phyloP scores from a whole-genome alignment of 495 filamentous ascomycete species.

The Aspergillus saccharolyticus region DNA sequence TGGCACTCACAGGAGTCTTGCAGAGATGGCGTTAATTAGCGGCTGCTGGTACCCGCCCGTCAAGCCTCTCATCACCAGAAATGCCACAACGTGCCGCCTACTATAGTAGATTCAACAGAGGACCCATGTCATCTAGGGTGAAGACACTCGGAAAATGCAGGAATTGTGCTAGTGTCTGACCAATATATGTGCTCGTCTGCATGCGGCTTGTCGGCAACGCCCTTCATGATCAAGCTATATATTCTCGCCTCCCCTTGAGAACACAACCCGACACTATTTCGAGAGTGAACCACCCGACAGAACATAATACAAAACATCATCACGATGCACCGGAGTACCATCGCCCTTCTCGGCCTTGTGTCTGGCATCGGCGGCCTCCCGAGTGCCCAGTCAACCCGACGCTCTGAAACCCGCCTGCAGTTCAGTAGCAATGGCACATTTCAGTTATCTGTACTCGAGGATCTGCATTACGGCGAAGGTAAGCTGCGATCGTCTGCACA shows the following conservation, averaged over 20 bases:
- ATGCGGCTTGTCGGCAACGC: not conserved
- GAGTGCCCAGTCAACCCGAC: too few relatives aligned
- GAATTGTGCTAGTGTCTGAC: too few relatives aligned
- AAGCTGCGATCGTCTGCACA: conserved; percentile 10
- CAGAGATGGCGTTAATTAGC: not conserved
- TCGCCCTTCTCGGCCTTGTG: not conserved
- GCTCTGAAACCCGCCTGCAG: not conserved
- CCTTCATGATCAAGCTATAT: not conserved
- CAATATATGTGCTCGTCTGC: too few relatives aligned
- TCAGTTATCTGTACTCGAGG: conserved; percentile 57
- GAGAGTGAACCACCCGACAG: too few relatives aligned
- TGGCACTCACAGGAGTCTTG: not conserved
- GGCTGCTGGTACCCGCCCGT: not conserved
- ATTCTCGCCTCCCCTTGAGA: not conserved
- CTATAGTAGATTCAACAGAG: too few relatives aligned
- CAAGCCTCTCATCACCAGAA: not conserved
- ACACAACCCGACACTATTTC: too few relatives aligned
- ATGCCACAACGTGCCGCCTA: conserved; percentile 1
- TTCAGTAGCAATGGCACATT: conserved; percentile 37
- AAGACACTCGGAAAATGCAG: too few relatives aligned
- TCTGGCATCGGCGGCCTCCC: not conserved
- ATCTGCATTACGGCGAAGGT: conserved; percentile 68
- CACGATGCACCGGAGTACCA: not conserved
- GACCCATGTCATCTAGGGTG: too few relatives aligned
- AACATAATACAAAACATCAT: too few relatives aligned